phyloP scores from a whole-genome alignment of 1,139 yeast genomes.

The Zygoascus sp. region DNA sequence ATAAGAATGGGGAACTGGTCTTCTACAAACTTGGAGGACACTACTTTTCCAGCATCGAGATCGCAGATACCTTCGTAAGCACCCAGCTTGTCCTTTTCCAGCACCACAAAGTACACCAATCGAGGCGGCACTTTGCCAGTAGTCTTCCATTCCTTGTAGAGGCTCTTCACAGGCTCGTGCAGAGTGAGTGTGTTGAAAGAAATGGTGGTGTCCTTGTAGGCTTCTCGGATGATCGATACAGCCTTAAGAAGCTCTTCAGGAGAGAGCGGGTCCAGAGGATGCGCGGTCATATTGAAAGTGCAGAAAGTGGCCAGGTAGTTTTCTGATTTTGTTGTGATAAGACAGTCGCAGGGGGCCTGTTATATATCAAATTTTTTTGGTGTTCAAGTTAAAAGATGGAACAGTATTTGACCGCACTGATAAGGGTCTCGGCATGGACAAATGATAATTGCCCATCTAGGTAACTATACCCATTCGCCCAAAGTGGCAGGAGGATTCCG shows the following conservation, averaged over 20 bases:
- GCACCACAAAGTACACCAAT: slow-evolving; percentile 59
- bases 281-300: slow-evolving; percentile 4
- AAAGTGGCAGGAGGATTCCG: background rate
- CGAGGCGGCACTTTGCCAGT: slow-evolving; percentile 46
- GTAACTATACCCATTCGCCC: background rate
- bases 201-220: slow-evolving; percentile 5
- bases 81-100: slow-evolving; percentile 56
- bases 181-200: slow-evolving; percentile 64
- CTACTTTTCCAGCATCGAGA: slow-evolving; percentile 45
- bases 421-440: too few relatives aligned
- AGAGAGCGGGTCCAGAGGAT: slow-evolving; percentile 13
- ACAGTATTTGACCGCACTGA: too few relatives aligned
- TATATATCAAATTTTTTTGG: too few relatives aligned
- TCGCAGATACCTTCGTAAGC: slow-evolving; percentile 68
- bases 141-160: slow-evolving; percentile 63
- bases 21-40: slow-evolving; percentile 46
- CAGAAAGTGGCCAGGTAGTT: too few relatives aligned
- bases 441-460: slow-evolving; percentile 1
- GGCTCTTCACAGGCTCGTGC: slow-evolving; percentile 63
- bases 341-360: too few relatives aligned
- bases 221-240: slow-evolving; percentile 2
- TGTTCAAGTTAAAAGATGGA: too few relatives aligned
- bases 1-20: slow-evolving; percentile 74
- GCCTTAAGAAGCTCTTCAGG: slow-evolving; percentile 9
- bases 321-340: too few relatives aligned